Conservation (phyloP, 169 alveolate species). For the Cryptosporidium sp. region DNA sequence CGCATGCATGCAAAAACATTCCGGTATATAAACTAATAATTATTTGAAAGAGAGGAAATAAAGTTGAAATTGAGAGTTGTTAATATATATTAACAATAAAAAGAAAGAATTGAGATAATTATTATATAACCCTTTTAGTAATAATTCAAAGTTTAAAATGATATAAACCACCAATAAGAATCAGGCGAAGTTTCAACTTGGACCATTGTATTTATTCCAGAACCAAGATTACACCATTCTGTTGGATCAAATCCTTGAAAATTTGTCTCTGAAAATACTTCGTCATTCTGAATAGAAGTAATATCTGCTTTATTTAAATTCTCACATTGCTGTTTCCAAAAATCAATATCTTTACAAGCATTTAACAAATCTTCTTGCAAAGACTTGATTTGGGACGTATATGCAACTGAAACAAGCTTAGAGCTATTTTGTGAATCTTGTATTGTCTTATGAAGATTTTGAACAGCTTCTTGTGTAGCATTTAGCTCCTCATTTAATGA, state of each 20-base stretch:
- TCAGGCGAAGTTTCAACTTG: constrained; percentile 48
- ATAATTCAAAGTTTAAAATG: background rate
- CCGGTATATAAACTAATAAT: background rate
- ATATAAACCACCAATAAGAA: constrained; percentile 74
- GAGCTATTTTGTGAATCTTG: constrained; percentile 62
- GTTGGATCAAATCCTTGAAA: constrained; percentile 16
- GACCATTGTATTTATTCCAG: constrained; percentile 33
- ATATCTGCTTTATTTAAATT: background rate
- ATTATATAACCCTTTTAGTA: background rate
- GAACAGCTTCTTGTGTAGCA: constrained; percentile 67
- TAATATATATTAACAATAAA: background rate
- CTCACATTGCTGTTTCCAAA: constrained; percentile 67
- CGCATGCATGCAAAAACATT: constrained; percentile 28
- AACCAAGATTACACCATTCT: constrained; percentile 66
- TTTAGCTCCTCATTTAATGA: constrained; percentile 49
- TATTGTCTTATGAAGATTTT: constrained; percentile 58
- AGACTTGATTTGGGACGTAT: constrained; percentile 61
- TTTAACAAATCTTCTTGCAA: constrained; percentile 47
- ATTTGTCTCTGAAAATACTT: background rate
- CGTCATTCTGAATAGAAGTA: background rate
- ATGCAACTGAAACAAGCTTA: constrained; percentile 51
- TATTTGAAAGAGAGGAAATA: background rate
- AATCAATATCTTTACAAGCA: constrained; percentile 75
- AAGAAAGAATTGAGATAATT: background rate
- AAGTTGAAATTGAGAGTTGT: background rate